Evolutionary conservation across 495 filamentous ascomycete species (phyloP).

Genomic region (Rusavskia elegans): DNA sequence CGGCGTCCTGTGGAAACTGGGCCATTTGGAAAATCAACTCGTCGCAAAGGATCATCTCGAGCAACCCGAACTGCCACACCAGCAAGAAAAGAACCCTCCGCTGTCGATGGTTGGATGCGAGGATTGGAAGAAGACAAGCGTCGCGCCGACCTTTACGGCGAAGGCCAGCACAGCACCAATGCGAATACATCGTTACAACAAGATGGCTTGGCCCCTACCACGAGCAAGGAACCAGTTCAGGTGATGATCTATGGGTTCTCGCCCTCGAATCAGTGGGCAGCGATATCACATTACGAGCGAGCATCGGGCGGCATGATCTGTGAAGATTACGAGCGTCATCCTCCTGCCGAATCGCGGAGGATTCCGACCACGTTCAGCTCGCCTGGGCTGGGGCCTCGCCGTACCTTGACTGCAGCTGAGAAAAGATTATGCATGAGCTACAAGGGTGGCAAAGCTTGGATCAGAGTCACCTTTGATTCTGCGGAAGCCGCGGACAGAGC

Average conservation of each 20-base stretch:
- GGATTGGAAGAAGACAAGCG: slow-evolving; percentile 18
- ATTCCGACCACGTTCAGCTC: slow-evolving; percentile 50
- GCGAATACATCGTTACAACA: background rate
- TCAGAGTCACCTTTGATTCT: slow-evolving; percentile 85
- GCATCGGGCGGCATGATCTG: slow-evolving; percentile 56
- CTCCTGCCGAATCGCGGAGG: slow-evolving; percentile 35
- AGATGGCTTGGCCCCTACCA: background rate
- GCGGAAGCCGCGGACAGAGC: slow-evolving; percentile 63
- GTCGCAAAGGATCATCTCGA: slow-evolving; percentile 32
- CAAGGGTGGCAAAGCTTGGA: slow-evolving; percentile 71
- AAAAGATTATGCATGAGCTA: slow-evolving; percentile 59
- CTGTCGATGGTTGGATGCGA: slow-evolving; percentile 33
- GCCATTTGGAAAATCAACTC: slow-evolving; percentile 42
- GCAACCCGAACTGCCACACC: slow-evolving; percentile 45
- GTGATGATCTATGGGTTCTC: slow-evolving; percentile 74
- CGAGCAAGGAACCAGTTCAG: slow-evolving; percentile 50
- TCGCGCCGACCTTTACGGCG: background rate
- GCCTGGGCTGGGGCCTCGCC: slow-evolving; percentile 39
- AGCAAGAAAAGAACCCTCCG: slow-evolving; percentile 41
- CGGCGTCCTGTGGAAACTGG: slow-evolving; percentile 36
- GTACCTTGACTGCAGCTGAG: slow-evolving; percentile 48
- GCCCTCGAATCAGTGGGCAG: slow-evolving; percentile 58
- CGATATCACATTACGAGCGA: slow-evolving; percentile 70
- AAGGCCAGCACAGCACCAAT: background rate
- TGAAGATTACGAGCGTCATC: slow-evolving; percentile 73